Base-by-base conservation (phyloP, 768 basidiomycete genomes). In the Auricularia auricula-judae region DNA sequence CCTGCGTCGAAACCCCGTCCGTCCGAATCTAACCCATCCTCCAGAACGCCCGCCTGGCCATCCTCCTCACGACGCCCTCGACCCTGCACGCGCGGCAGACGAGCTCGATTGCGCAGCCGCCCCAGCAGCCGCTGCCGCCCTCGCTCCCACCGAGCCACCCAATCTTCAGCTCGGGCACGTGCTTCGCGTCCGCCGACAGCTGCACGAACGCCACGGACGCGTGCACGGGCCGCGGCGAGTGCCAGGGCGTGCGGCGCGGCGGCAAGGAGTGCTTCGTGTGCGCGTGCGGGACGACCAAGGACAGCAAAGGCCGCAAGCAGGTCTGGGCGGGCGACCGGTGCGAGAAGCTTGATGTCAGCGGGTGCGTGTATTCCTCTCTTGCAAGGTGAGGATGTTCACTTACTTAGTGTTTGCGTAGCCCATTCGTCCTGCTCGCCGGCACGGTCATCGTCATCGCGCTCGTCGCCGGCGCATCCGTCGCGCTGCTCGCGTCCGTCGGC, bases 261-360 rank as follows among this genome's bases (percentile, higher is more conserved):
- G 88, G 86, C 12, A 74, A 73, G 66, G 74, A 76, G 0, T 85
- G 84, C 69, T 85, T 76, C 64, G 78, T 84, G 36, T 84, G 83
- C 66, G 71, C 75, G 3, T 84, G 82, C 66, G 63, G 66, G 1
- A 76, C 74, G 34, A 86, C 84, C 10, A 81, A 80, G 59, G 76
- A 81, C 64, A 79, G 79, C 10, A 73, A 77, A 33, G 81, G 84
- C n/a, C 80, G 84, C 72, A 84, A 80, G 3, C 81, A 86, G 66
- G 75, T 73, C 36, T 93, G 91, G 91, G 90, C 81, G 1, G 91
- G 91, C 3, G 80, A 82, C 62, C 82, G 78, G 67, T 93, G 91
- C 68, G 85, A 92, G 77, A 81, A 85, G 67, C 85, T 84, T 74
- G 91, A 93, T 70, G 76, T 93, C 60, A 91, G 88, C 78, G 84